Evolutionary conservation across 73 alveolate genomes (phyloP), one percentile per base, ranked within the genome.

Genomic region (Halteria grandinella): DNA sequence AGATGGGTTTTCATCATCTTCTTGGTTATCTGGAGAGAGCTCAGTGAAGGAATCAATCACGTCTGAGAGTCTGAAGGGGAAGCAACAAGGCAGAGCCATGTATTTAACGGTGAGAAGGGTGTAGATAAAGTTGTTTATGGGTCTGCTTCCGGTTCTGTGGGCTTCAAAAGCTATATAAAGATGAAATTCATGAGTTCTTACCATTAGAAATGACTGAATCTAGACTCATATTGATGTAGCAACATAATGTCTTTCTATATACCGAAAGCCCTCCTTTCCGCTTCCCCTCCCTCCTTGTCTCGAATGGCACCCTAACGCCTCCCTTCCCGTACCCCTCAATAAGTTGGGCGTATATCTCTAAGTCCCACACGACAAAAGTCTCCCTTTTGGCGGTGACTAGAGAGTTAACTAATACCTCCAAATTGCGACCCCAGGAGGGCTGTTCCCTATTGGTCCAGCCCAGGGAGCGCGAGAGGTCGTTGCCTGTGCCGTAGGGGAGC

Each of bases 101-200:
- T 39, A 39, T 39, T 39, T 14, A 10, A 11, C 15, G 50, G 15
- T 39, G 17, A 11, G 50, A 14, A 39, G 15, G 10, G 50, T 10
- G 15, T 39, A 11, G 50, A 14, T 14, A 11, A 10, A 11, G 50
- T 11, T 11, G 50, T 11, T 39, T 39, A 41, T 14, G 5, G 41
- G 17, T 23, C 40, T 62, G 17, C 27, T n/a, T 39, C 24, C 43
- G 7, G 78, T 62, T 40, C 78, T 62, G 7, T 25, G 12, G 36
- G 49, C 78, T 27, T 62, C 78, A 62, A 41, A 62, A 17, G 63
- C 78, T 39, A n/a, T n/a, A n/a, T n/a, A n/a, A n/a, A n/a, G n/a
- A n/a, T 57, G 6, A 27, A 4, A 7, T 12, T 31, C 10, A 27
- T 11, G 17, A 6, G 10, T 11, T 33, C 6, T 57, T 57, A 57